Evolutionary conservation across 495 filamentous ascomycete species (phyloP), one percentile per base, ranked within the genome.

Genomic region (Penicillium argentinense): DNA sequence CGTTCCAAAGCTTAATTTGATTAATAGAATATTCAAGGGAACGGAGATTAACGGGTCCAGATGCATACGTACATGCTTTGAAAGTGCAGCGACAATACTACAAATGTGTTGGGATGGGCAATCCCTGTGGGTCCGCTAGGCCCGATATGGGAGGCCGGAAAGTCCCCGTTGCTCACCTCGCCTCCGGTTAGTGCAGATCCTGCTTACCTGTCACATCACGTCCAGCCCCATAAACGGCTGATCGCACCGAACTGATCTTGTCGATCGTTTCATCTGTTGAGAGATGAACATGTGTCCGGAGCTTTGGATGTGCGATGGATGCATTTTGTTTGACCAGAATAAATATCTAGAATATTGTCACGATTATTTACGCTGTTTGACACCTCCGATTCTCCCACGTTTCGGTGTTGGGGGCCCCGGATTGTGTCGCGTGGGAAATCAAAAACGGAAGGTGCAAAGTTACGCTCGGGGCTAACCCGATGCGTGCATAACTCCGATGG

Each of bases 1-100:
- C 60, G 63, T 62, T 60, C 56, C 53, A 68, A 73, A 73, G 69
- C 69, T 73, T 73, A 73, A 66, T 66, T 60, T 47, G 52, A 56
- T 59, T 47, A 52, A 42, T 22, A 17, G 26, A 23, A 23, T n/a
- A n/a, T n/a, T n/a, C n/a, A 33, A 32, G n/a, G 29, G 13, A 33
- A 33, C 5, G 11, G 13, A 13, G 6, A 32, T 16, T 32, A 32
- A 12, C 16, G n/a, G n/a, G n/a, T n/a, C n/a, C n/a, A n/a, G n/a
- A n/a, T n/a, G n/a, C n/a, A n/a, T n/a, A n/a, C n/a, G n/a, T n/a
- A n/a, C n/a, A n/a, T n/a, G n/a, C n/a, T n/a, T n/a, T n/a, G n/a
- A n/a, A n/a, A n/a, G n/a, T 25, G 36, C 32, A 43, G 39, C 39
- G 39, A 26, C 25, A 34, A n/a, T 26, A 39, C 39, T 16, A 33